Evolutionary conservation across 495 filamentous ascomycete genomes (phyloP).

Genomic region (Baudoinia panamericana): DNA sequence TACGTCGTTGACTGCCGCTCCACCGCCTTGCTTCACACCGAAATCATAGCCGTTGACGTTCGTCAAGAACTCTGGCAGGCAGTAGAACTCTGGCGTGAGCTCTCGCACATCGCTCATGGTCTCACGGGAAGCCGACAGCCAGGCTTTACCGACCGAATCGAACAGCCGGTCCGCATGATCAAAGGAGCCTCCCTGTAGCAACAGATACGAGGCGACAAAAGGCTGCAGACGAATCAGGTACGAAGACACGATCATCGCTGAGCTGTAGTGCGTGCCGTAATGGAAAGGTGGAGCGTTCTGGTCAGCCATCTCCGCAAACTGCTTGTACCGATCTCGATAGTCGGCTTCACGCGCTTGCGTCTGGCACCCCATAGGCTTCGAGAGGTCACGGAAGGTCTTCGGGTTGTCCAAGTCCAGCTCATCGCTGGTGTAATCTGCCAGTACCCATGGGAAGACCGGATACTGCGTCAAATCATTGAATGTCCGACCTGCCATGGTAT

Average conservation of each 20-base stretch:
- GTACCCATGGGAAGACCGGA: conserved; percentile 93
- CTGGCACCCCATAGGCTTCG: conserved; percentile 96
- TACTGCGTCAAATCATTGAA: conserved; percentile 99
- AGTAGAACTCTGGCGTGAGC: conserved; percentile 93
- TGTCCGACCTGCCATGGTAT: conserved; percentile 89
- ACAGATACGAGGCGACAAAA: conserved; percentile 90
- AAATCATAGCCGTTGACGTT: conserved; percentile 94
- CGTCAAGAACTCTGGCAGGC: conserved; percentile 78
- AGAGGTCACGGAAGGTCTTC: conserved; percentile 74
- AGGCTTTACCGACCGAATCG: conserved; percentile 82
- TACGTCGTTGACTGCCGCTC: conserved; percentile 69
- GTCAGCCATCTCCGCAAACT: conserved; percentile 85
- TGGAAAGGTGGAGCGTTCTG: conserved; percentile 70
- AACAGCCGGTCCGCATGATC: conserved; percentile 93
- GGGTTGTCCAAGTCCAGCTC: conserved; percentile 79
- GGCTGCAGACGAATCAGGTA: conserved; percentile 92
- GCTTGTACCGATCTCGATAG: conserved; percentile 70
- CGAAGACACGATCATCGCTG: conserved; percentile 95
- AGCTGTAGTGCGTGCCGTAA: conserved; percentile 97
- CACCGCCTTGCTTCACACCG: conserved; percentile 66
- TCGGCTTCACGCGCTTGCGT: conserved; percentile 56
- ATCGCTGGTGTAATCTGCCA: conserved; percentile 94
- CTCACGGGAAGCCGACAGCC: conserved; percentile 75
- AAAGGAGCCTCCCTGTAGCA: conserved; percentile 93
- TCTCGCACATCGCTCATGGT: conserved; percentile 92